Conservation (phyloP, 768 basidiomycete species). For the Kwoniella europaea region DNA sequence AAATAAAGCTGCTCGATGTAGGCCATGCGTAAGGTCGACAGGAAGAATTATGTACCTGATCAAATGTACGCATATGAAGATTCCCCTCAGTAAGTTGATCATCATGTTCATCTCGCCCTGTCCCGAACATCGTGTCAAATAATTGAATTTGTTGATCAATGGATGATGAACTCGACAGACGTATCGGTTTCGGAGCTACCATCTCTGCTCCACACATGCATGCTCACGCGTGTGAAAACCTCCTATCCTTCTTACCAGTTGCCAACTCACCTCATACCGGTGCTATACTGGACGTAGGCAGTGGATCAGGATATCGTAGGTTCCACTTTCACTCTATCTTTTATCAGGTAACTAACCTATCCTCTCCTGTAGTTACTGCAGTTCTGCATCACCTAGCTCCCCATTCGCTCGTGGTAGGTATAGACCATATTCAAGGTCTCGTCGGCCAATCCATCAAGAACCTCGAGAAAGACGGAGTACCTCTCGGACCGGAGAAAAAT, state of each 20-base stretch:
- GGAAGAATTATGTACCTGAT: slow-evolving; percentile 69
- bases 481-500: slow-evolving; percentile 63
- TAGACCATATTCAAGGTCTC: slow-evolving; percentile 86
- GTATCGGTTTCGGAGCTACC: slow-evolving; percentile 83
- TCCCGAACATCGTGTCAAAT: neutral
- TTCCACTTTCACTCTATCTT: neutral
- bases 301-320: slow-evolving; percentile 75
- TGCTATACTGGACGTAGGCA: slow-evolving; percentile 85
- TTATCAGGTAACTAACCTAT: neutral
- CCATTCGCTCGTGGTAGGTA: slow-evolving; percentile 69
- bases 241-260: slow-evolving; percentile 69
- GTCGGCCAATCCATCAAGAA: slow-evolving; percentile 69
- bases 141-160: too few relatives aligned
- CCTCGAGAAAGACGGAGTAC: slow-evolving; percentile 67
- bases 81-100: slow-evolving; percentile 68
- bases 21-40: slow-evolving; percentile 74
- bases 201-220: slow-evolving; percentile 99
- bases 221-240: slow-evolving; percentile 79
- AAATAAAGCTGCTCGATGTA: slow-evolving; percentile 45
- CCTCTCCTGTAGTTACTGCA: slow-evolving; percentile 60
- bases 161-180: slow-evolving; percentile 58
- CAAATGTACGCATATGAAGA: slow-evolving; percentile 71
- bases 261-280: slow-evolving; percentile 63
- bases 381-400: slow-evolving; percentile 76
- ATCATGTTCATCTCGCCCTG: neutral